Conservation (phyloP, 306 rosid species). For the Citrullus colocynthis region DNA sequence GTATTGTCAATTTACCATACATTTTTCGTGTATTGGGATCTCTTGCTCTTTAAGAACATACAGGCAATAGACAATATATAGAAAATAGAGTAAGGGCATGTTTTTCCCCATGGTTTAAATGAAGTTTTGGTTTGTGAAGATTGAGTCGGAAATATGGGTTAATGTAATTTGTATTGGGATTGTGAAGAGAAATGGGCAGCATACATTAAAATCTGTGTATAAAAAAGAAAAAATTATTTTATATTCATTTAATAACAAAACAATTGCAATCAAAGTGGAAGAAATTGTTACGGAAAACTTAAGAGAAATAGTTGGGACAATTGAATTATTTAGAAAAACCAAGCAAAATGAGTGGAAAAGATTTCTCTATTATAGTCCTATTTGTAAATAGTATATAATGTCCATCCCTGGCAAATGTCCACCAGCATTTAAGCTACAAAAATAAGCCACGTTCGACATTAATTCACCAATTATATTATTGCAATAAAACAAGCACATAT, state of each 20-base stretch:
- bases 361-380: neutral
- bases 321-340: neutral
- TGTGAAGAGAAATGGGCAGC: neutral
- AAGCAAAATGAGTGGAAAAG: neutral
- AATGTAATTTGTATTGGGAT: neutral
- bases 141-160: neutral
- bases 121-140: neutral
- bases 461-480: neutral
- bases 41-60: neutral
- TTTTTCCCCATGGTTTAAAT: neutral
- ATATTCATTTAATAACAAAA: neutral
- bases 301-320: neutral
- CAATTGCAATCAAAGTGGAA: neutral
- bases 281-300: neutral
- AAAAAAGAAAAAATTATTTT: neutral
- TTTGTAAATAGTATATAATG: neutral
- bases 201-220: neutral
- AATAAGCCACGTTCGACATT: neutral
- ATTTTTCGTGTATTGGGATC: neutral
- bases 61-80: neutral
- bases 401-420: neutral
- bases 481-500: constrained; percentile 3
- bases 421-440: neutral
- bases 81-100: neutral
- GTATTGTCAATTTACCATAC: neutral